These are phyloP conservation scores for Rhizophora apiculata DNA, from an alignment of 345 rosid genomes.

Conservation along the genomic window DNA sequence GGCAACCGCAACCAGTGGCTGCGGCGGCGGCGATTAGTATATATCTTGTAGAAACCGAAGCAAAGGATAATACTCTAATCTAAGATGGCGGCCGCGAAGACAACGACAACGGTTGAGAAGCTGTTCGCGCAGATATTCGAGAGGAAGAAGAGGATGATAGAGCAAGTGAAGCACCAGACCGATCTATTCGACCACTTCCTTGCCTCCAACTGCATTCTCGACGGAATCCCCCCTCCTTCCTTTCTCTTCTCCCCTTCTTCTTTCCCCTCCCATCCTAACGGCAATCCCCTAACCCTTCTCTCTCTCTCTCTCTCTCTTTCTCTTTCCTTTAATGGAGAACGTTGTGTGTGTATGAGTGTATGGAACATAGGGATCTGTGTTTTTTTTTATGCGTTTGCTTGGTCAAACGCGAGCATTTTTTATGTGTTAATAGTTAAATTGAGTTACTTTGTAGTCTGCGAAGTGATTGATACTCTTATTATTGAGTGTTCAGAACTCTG, in stretches of 20 bases:
- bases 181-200: slow-evolving; percentile 63
- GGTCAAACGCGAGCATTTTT: too few relatives aligned
- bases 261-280: slow-evolving; percentile 22
- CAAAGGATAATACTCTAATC: background rate
- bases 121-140: slow-evolving; percentile 64
- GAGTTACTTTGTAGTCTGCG: too few relatives aligned
- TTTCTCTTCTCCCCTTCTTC: slow-evolving; percentile 48
- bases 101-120: slow-evolving; percentile 51
- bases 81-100: slow-evolving; percentile 4
- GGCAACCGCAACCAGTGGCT: too few relatives aligned
- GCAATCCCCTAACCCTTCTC: slow-evolving; percentile 23
- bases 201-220: slow-evolving; percentile 65
- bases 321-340: too few relatives aligned
- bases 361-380: too few relatives aligned
- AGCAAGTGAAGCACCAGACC: slow-evolving; percentile 55
- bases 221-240: slow-evolving; percentile 67
- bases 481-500: too few relatives aligned
- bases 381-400: too few relatives aligned
- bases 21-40: too few relatives aligned
- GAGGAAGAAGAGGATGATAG: slow-evolving; percentile 56
- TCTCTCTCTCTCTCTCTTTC: background rate
- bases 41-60: too few relatives aligned
- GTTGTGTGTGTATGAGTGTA: too few relatives aligned
- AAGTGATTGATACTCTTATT: too few relatives aligned
- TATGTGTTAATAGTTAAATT: too few relatives aligned